Evolutionary conservation across 768 basidiomycete species (phyloP).

Genomic region (Podaxis mareebaensis): DNA sequence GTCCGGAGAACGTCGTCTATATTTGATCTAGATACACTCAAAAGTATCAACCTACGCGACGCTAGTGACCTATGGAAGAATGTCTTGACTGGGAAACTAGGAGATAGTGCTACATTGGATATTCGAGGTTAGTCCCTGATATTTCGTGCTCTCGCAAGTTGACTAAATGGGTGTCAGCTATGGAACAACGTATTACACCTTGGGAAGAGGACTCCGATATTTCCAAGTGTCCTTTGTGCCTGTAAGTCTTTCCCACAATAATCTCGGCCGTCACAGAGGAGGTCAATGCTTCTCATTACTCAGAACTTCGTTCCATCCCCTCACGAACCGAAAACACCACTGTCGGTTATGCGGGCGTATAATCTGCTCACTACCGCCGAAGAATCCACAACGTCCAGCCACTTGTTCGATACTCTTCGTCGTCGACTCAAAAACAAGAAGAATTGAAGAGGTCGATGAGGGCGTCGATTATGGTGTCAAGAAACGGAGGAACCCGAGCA

Average conservation of each 20-base stretch:
- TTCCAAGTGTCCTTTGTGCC: conserved; percentile 83
- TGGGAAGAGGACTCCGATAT: conserved; percentile 87
- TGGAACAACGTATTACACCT: conserved; percentile 91
- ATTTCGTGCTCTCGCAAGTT: not conserved
- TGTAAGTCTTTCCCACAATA: conserved; percentile 42
- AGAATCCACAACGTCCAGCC: conserved; percentile 62
- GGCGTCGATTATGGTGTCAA: conserved; percentile 83
- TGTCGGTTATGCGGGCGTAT: conserved; percentile 93
- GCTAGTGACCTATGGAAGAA: conserved; percentile 73
- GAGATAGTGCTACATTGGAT: conserved; percentile 54
- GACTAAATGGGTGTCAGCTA: conserved; percentile 40
- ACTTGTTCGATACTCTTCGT: conserved; percentile 83
- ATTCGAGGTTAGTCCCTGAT: conserved; percentile 56
- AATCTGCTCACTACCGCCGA: conserved; percentile 85
- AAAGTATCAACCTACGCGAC: conserved; percentile 51
- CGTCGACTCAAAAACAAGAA: conserved; percentile 74
- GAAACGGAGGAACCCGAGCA: conserved; percentile 38
- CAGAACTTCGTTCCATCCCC: conserved; percentile 77
- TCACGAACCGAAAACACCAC: conserved; percentile 95
- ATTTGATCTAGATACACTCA: conserved; percentile 71
- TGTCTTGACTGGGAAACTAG: conserved; percentile 41
- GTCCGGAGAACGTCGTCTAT: conserved; percentile 63
- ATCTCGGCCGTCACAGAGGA: not conserved
- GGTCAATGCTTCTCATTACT: not conserved
- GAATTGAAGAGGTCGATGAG: conserved; percentile 83